phyloP scores from a whole-genome alignment of 2,329 filamentous ascomycete genomes.

The Penicillium sp. region DNA sequence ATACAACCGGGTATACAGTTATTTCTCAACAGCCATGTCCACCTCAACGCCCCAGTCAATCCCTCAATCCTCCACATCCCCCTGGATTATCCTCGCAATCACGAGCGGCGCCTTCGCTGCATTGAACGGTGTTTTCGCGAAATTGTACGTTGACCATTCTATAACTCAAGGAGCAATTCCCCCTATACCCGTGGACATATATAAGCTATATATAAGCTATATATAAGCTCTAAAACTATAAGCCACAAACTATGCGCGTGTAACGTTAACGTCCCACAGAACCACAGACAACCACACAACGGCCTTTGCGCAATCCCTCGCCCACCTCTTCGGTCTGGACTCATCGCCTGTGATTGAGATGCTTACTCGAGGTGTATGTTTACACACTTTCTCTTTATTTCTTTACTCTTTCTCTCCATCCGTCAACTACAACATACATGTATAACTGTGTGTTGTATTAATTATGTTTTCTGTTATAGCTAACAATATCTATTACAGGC shows the following conservation, averaged over 20 bases:
- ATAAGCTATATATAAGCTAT: background rate
- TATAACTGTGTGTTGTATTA: background rate
- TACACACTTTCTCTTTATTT: background rate
- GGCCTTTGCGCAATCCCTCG: slow-evolving; percentile 48
- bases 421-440: background rate
- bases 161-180: background rate
- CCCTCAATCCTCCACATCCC: slow-evolving; percentile 18
- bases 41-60: slow-evolving; percentile 1
- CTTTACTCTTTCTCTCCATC: background rate
- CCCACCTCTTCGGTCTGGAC: slow-evolving; percentile 42
- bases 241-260: background rate
- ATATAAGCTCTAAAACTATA: background rate
- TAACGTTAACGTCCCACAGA: slow-evolving; percentile 32
- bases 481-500: slow-evolving; percentile 36
- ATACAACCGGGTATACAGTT: background rate
- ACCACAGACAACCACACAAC: slow-evolving; percentile 61
- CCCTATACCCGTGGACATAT: too few relatives aligned
- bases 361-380: slow-evolving; percentile 52
- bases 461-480: slow-evolving; percentile 16
- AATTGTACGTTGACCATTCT: slow-evolving; percentile 50
- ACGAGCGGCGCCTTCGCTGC: slow-evolving; percentile 62
- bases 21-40: slow-evolving; percentile 5
- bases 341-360: slow-evolving; percentile 47
- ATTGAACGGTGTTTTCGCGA: slow-evolving; percentile 65
- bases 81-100: slow-evolving; percentile 56